phyloP scores from a whole-genome alignment of 2,329 filamentous ascomycete species.

The Diplodia intermedia region DNA sequence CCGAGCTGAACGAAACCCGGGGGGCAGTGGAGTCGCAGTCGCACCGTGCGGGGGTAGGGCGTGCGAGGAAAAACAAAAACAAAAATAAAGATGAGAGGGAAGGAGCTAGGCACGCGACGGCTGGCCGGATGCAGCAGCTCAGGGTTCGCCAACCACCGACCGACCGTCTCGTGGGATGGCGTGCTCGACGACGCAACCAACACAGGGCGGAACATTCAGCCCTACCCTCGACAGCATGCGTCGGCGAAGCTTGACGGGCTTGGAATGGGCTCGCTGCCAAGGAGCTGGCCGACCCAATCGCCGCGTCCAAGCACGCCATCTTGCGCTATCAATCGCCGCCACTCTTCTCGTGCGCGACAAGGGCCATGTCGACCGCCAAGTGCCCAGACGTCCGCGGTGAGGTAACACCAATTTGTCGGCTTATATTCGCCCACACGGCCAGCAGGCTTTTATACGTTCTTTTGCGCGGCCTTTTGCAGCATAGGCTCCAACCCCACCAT shows the following conservation, averaged over 20 bases:
- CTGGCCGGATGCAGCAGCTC: not conserved
- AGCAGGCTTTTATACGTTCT: not conserved
- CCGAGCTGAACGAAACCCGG: not conserved
- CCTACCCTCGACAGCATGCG: not conserved
- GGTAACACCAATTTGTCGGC: conserved; percentile 15
- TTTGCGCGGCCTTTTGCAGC: not conserved
- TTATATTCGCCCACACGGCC: not conserved
- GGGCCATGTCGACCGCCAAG: conserved; percentile 14
- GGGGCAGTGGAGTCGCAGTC: not conserved
- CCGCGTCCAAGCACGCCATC: conserved; percentile 17
- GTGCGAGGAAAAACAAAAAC: not conserved
- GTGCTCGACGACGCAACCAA: not conserved
- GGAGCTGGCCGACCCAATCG: not conserved
- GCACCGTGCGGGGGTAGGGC: conserved; percentile 1
- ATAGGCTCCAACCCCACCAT: not conserved
- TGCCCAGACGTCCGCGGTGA: conserved; percentile 19
- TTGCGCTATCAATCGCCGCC: conserved; percentile 26
- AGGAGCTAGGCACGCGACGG: not conserved
- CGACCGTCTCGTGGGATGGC: not conserved
- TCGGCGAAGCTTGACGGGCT: conserved; percentile 22
- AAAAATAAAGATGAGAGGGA: not conserved
- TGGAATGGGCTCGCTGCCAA: conserved; percentile 14
- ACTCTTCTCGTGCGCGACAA: conserved; percentile 1
- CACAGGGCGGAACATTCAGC: not conserved
- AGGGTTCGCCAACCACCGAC: no score